Evolutionary conservation across 192 early-diverging fungal genomes (phyloP).

Genomic region (Gryganskiella cystojenkinii): DNA sequence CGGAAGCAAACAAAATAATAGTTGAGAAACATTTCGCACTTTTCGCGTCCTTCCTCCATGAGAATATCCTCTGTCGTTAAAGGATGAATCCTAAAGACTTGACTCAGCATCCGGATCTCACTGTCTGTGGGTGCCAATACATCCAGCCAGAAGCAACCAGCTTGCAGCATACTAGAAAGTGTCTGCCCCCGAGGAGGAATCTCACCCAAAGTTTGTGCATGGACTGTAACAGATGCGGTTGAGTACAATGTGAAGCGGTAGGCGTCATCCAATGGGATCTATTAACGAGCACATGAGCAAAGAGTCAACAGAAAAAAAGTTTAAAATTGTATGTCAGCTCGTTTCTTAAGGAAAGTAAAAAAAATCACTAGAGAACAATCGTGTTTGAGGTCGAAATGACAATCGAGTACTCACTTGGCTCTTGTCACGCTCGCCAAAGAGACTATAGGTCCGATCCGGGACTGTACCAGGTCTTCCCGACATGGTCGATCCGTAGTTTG

Average conservation of each 20-base stretch:
- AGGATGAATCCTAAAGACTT: too few species aligned
- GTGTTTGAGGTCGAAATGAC: neutral
- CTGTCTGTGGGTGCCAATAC: conserved; percentile 67
- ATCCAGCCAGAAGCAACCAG: conserved; percentile 75
- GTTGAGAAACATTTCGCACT: conserved; percentile 87
- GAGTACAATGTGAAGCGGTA: conserved; percentile 78
- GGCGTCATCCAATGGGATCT: conserved; percentile 44
- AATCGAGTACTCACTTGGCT: conserved; percentile 25
- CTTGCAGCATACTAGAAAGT: conserved; percentile 43
- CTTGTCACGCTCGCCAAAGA: conserved; percentile 51
- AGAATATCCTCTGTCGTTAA: conserved; percentile 91
- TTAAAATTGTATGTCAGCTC: neutral
- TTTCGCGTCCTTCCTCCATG: conserved; percentile 87
- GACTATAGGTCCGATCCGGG: conserved; percentile 48
- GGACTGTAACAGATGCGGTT: conserved; percentile 68
- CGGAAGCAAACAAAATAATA: conserved; percentile 92
- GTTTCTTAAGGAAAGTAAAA: too few species aligned
- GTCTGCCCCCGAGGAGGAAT: conserved; percentile 58
- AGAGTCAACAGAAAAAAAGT: neutral
- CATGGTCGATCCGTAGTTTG: conserved; percentile 33
- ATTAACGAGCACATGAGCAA: neutral
- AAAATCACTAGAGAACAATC: too few species aligned
- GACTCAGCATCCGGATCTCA: conserved; percentile 69
- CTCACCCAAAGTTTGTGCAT: conserved; percentile 62
- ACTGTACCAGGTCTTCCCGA: neutral